Evolutionary conservation across 305 asterid genomes (phyloP), one percentile per base, ranked within the genome.

Genomic region (Fraxinus greggii): DNA sequence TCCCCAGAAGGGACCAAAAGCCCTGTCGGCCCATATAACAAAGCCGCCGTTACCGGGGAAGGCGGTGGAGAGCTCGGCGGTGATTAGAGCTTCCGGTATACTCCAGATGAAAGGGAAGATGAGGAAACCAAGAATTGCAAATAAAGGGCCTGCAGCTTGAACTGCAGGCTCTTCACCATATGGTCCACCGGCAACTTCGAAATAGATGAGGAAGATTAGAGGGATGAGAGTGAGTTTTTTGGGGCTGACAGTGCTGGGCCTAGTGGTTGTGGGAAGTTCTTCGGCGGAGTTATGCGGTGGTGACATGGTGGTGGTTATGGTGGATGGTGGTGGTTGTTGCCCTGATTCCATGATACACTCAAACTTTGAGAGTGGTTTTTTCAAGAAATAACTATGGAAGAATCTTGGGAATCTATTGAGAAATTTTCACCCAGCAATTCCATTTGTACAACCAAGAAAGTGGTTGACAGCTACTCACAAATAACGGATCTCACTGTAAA

Each of bases 61-160:
- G 17, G 92, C 81, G 40, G 97, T 93, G 87, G 94, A 87, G 80
- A 93, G 95, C 80, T 93, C 97, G 45, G 98, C 97, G 35, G 98
- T 93, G 89, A 92, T 87, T 0, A 93, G 89, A n/a, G 97, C 92
- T 81, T 93, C 98, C 1, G 97, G 97, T 23, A 88, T 83, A 77
- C 92, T 88, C 98, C 97, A 92, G 12, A 93, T 89, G 83, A 93
- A 93, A n/a, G 98, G 97, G 84, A 93, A 93, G 10, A 91, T 88
- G 26, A 88, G 84, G 79, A 92, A 93, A 0, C 98, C 97, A 13
- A 93, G 93, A 65, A 92, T 88, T 19, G 97, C 94, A 31, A 91
- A 33, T 6, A 92, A 87, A 0, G 95, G 94, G 0, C 97, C 98
- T 1, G 94, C 94, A 31, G 95, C 93, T 63, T 90, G 72, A 21